Percentiles rank a stretch among this genome's conserved stretches.
Evolutionary conservation across 176 grass and related monocot genomes (phyloP).

Genomic region (Oryza glaberrima): DNA sequence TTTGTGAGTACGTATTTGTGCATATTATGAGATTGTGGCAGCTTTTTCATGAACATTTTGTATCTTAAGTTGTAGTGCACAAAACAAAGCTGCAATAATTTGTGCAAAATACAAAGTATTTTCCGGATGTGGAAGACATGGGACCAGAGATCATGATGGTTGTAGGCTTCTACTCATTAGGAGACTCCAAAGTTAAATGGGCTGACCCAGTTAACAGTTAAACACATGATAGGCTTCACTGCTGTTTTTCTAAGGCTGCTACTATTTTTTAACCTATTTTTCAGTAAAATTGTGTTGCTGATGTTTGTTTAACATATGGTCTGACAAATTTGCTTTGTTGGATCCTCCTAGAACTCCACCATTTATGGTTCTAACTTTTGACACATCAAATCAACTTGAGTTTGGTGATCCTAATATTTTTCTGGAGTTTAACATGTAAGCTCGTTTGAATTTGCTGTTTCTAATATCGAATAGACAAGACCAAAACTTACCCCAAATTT

Average conservation of each 20-base stretch:
- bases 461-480: not conserved
- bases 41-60: not conserved
- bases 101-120: not conserved
- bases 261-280: no score
- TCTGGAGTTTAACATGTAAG: not conserved
- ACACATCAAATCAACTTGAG: no score
- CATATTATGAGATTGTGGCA: not conserved
- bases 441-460: not conserved
- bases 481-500: not conserved
- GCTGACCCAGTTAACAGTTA: not conserved
- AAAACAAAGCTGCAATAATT: not conserved
- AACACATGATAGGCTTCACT: no score
- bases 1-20: not conserved
- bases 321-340: not conserved
- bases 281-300: not conserved
- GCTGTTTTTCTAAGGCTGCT: no score
- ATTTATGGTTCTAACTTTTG: not conserved
- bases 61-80: not conserved
- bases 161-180: not conserved
- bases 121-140: not conserved
- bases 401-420: no score
- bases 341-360: not conserved
- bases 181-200: not conserved
- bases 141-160: not conserved
- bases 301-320: not conserved